Evolutionary conservation across 1,284 basidiomycete genomes (phyloP).

Genomic region (Tylopilus orsonianus): DNA sequence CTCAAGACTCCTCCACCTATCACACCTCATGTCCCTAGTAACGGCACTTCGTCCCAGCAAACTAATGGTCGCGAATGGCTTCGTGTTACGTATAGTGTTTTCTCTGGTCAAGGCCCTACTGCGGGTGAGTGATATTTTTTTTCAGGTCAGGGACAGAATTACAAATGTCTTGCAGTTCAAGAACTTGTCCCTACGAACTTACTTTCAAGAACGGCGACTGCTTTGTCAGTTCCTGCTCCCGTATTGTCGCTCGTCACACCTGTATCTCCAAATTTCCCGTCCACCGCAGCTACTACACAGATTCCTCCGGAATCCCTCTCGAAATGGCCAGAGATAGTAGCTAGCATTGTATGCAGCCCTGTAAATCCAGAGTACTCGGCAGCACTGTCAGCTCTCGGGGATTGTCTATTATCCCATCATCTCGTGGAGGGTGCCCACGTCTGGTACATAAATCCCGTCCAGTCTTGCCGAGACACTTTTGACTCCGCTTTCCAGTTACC

Average conservation of each 20-base stretch:
- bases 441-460: conserved; percentile 56
- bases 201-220: conserved; percentile 39
- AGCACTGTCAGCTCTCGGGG: conserved; percentile 87
- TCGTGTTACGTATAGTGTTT: conserved; percentile 82
- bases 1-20: conserved; percentile 30
- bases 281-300: conserved; percentile 40
- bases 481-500: conserved; percentile 56
- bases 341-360: conserved; percentile 81
- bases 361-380: conserved; percentile 62
- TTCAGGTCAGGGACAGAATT: neutral
- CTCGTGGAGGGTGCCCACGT: conserved; percentile 87
- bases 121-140: conserved; percentile 53
- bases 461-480: conserved; percentile 3
- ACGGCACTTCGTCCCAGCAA: conserved; percentile 14
- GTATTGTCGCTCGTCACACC: conserved; percentile 50
- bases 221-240: conserved; percentile 42
- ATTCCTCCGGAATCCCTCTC: conserved; percentile 60
- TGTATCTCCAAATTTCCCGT: conserved; percentile 62
- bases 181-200: conserved; percentile 68
- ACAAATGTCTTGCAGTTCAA: conserved; percentile 54
- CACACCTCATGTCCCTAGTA: conserved; percentile 18
- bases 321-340: conserved; percentile 85
- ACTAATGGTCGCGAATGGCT: conserved; percentile 67
- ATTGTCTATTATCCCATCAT: conserved; percentile 71
- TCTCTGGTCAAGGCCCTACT: conserved; percentile 78